These are phyloP conservation scores for Sclerotinia minor DNA, from an alignment of 2,329 filamentous ascomycete species.

Conservation along the genomic window DNA sequence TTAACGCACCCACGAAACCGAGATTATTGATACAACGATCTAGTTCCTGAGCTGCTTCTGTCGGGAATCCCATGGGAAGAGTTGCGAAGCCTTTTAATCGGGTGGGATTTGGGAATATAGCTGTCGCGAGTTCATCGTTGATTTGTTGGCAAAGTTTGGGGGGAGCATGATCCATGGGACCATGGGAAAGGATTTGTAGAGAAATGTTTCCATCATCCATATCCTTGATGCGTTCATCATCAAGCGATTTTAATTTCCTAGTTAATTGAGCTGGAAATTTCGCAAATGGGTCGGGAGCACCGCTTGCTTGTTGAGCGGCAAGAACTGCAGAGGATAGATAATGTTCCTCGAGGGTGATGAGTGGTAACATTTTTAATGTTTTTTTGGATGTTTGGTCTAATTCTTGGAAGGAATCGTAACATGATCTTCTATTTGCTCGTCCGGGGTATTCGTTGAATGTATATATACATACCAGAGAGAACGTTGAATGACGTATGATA, in stretches of 20 bases:
- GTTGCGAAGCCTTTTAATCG: conserved; percentile 48
- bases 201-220: conserved; percentile 36
- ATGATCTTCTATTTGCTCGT: neutral
- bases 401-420: neutral
- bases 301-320: conserved; percentile 13
- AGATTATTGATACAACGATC: conserved; percentile 46
- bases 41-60: conserved; percentile 43
- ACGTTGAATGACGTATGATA: neutral
- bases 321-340: conserved; percentile 33
- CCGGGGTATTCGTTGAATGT: neutral
- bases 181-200: conserved; percentile 42
- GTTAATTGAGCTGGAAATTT: conserved; percentile 37
- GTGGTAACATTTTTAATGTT: conserved; percentile 31
- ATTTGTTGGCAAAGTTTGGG: conserved; percentile 28
- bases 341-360: conserved; percentile 49
- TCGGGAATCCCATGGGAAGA: conserved; percentile 45
- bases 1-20: conserved; percentile 51
- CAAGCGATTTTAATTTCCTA: conserved; percentile 31
- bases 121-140: conserved; percentile 43
- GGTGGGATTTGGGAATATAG: conserved; percentile 40
- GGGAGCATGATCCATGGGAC: conserved; percentile 27
- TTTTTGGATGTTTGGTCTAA: neutral
- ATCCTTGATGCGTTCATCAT: conserved; percentile 34
- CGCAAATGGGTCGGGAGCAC: conserved; percentile 30
- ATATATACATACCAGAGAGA: conserved; percentile 8